Evolutionary conservation across 2,329 filamentous ascomycete genomes (phyloP).

Genomic region (Trichoderma simmonsii): DNA sequence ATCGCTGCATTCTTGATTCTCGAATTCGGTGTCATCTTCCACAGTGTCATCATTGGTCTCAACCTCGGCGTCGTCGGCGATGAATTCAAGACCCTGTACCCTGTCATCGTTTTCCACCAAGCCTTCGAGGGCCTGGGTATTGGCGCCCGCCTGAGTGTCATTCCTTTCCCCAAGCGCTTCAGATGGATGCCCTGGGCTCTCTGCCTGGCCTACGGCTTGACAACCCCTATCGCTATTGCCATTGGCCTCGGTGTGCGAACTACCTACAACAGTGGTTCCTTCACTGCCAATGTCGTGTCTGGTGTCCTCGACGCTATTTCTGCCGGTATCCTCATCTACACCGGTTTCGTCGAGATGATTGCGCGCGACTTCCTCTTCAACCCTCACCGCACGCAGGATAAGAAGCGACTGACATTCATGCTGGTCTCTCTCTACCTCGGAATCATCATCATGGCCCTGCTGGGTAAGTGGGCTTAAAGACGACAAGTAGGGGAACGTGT

Average conservation of each 20-base stretch:
- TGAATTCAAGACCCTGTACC: conserved; percentile 57
- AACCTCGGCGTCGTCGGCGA: conserved; percentile 57
- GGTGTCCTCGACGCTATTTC: conserved; percentile 81
- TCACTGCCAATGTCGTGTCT: conserved; percentile 61
- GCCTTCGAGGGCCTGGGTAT: conserved; percentile 62
- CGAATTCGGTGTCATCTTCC: conserved; percentile 62
- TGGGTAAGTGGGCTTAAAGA: conserved; percentile 72
- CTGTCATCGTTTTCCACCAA: conserved; percentile 62
- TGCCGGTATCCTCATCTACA: conserved; percentile 84
- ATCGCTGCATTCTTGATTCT: conserved; percentile 47
- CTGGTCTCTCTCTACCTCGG: conserved; percentile 62
- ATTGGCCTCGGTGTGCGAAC: conserved; percentile 45
- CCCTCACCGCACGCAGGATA: conserved; percentile 63
- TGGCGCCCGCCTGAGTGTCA: conserved; percentile 56
- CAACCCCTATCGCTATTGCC: conserved; percentile 51
- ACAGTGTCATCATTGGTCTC: conserved; percentile 61
- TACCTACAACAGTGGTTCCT: conserved; percentile 28
- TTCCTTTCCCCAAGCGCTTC: conserved; percentile 44
- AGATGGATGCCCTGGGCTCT: conserved; percentile 49
- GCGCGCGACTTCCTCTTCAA: conserved; percentile 93
- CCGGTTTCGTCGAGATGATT: conserved; percentile 81
- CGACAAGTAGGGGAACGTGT: too few relatives aligned
- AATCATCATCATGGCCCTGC: conserved; percentile 68
- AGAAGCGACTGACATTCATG: conserved; percentile 50
- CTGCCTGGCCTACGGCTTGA: conserved; percentile 47